These are phyloP conservation scores for Aspergillus hortae DNA, from an alignment of 2,329 filamentous ascomycete genomes.

Conservation along the genomic window DNA sequence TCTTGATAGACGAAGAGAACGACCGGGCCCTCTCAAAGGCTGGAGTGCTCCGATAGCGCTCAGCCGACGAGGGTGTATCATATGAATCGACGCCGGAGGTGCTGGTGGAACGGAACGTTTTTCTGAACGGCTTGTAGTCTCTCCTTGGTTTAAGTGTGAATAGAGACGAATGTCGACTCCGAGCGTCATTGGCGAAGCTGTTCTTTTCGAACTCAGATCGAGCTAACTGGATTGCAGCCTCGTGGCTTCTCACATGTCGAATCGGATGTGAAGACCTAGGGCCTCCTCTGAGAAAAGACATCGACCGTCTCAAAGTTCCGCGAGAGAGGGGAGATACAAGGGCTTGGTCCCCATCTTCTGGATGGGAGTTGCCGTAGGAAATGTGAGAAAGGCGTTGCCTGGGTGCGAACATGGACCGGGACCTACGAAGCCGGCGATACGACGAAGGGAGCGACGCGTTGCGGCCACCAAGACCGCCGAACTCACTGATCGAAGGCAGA, in stretches of 20 bases:
- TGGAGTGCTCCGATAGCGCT: conserved; percentile 1
- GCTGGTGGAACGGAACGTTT: conserved; percentile 31
- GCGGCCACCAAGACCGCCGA: conserved; percentile 30
- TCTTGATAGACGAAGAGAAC: conserved; percentile 42
- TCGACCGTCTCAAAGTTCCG: conserved; percentile 36
- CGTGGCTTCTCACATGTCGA: conserved; percentile 29
- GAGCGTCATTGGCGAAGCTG: conserved; percentile 13
- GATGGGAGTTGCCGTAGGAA: conserved; percentile 13
- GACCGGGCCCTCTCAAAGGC: conserved; percentile 30
- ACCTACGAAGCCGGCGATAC: conserved; percentile 44
- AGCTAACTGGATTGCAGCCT: conserved; percentile 41
- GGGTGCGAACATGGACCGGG: conserved; percentile 47
- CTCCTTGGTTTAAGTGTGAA: conserved; percentile 19
- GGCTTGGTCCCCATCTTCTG: not conserved
- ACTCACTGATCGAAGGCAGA: conserved; percentile 29
- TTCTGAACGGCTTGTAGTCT: conserved; percentile 35
- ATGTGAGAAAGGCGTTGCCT: conserved; percentile 28
- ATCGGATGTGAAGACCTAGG: conserved; percentile 16
- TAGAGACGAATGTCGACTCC: conserved; percentile 23
- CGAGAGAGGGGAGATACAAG: conserved; percentile 11
- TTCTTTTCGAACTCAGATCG: conserved; percentile 37
- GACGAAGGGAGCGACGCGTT: conserved; percentile 44
- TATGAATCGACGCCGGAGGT: conserved; percentile 16
- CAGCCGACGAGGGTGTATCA: conserved; percentile 6
- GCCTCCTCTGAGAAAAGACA: conserved; percentile 39